Base-by-base conservation (phyloP, 805 yeast species). In the Wickerhamiella hasegawae region DNA sequence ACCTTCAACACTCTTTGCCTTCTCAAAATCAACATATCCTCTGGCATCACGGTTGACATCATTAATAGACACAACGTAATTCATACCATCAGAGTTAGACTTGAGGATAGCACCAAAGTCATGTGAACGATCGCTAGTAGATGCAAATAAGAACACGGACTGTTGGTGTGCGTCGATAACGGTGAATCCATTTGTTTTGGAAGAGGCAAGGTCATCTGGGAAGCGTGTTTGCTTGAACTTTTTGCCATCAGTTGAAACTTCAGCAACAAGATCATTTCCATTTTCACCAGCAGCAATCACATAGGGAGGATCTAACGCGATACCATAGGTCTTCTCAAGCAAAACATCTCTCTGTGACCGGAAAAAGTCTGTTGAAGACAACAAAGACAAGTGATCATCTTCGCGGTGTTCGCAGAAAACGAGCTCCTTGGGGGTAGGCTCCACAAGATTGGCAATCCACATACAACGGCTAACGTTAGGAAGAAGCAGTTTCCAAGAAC, bases 21-120 rank as follows among this genome's bases (percentile, higher is more conserved):
- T 73, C 50, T 90, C 97, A 55, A 76, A 87, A 57, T 87, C 98
- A 36, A 82, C 94, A 57, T 56, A 84, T 0, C 95, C 97, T 3
- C 44, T 47, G 4, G 42, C 39, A 44, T 84, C 72, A 45, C 96
- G 66, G 55, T 85, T 90, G 14, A 83, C 95, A 38, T 70, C 58
- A 8, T 66, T 68, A 40, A 78, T 63, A 2, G 84, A 61, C 26
- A 73, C 58, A 2, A 78, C 82, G 51, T 81, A 85, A 4, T 78
- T 71, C 0, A 96, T 83, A 41, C 98, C 98, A 47, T 83, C 82
- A 15, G 79, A 81, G 55, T 87, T 85, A 2, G 94, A 82, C 49
- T 87, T 87, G 49, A 90, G 62, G 15, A 90, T 58, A 1, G 82
- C 65, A 14, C 98, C 98, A 52, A 53, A 75, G 47, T 82, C 90